Evolutionary conservation across 495 filamentous ascomycete species (phyloP), one percentile per base, ranked within the genome.

Genomic region (Tuber indicum): DNA sequence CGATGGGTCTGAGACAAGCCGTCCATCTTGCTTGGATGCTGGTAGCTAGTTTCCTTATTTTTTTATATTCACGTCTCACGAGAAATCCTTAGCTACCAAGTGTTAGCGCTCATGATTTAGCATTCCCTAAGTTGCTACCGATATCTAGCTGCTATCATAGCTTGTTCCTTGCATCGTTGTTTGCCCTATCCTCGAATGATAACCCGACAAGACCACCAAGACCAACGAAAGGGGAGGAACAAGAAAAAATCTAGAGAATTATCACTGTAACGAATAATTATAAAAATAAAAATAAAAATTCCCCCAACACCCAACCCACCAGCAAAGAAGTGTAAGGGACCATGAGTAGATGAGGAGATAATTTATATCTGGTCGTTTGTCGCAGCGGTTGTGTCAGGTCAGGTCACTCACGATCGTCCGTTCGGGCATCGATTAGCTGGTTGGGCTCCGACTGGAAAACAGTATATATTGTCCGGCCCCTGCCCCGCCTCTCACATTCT

Each of bases 401-500:
- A 66, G 9, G 3, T 17, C 58, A 39, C n/a, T 62, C 73, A 42
- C 46, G 73, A 74, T 74, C 26, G 32, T 62, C 73, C 4, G 1
- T 73, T 47, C 71, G 23, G 21, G 43, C 32, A 42, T 42, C 72
- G 26, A 73, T 73, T 17, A 39, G 14, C 43, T 19, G 62, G 23
- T 74, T 66, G 58, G 26, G 32, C 26, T 66, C 26, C 16, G 12
- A 42, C 52, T 49, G 8, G 9, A 43, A 74, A 74, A 74, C 23
- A 47, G 36, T 58, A 46, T 49, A 74, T 58, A 74, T 49, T 72
- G 42, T 66, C 26, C 12, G 41, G 43, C 17, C 46, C 36, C 62
- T 66, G 45, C 73, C 49, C 73, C 73, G 17, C 73, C 73, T 74
- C 45, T 66, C 23, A 41, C 32, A 23, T 69, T 72, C 42, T 39